Percentiles rank a stretch among this genome's conserved stretches.
Evolutionary conservation across 768 basidiomycete genomes (phyloP).

Genomic region (Sarcomyxa edulis): DNA sequence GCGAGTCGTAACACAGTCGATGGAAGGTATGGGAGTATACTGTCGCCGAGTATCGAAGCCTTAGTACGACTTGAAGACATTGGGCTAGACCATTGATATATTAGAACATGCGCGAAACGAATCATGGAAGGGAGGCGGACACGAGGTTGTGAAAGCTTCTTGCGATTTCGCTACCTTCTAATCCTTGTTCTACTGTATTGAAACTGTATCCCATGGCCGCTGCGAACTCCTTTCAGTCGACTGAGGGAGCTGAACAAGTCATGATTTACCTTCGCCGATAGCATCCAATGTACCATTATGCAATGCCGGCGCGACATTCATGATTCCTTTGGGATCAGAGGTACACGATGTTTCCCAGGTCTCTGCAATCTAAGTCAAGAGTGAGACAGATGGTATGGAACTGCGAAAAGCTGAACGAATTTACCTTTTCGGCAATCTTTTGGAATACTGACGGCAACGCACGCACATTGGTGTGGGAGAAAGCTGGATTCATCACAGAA

Average conservation of each 20-base stretch:
- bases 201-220: slow-evolving; percentile 9
- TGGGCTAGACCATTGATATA: not conserved
- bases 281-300: slow-evolving; percentile 6
- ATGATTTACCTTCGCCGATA: slow-evolving; percentile 4
- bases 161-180: slow-evolving; percentile 4
- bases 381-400: too few species aligned
- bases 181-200: slow-evolving; percentile 5
- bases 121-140: slow-evolving; percentile 3
- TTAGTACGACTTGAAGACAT: not conserved
- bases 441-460: slow-evolving; percentile 4
- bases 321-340: slow-evolving; percentile 5
- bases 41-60: not conserved
- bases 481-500: slow-evolving; percentile 10
- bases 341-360: too few species aligned
- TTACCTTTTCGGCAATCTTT: slow-evolving; percentile 8
- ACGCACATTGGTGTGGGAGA: slow-evolving; percentile 9
- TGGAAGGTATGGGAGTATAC: slow-evolving; percentile 1
- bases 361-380: too few species aligned
- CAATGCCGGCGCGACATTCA: slow-evolving; percentile 6
- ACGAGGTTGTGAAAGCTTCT: slow-evolving; percentile 4
- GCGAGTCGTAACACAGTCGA: not conserved
- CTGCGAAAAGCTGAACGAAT: not conserved
- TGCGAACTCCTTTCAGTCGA: not conserved
- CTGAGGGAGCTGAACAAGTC: not conserved
- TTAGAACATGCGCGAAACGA: not conserved